Percentiles rank a stretch among this genome's conserved stretches.
Evolutionary conservation across 176 grass and related monocot species (phyloP).

Genomic region (Oryza meridionalis): DNA sequence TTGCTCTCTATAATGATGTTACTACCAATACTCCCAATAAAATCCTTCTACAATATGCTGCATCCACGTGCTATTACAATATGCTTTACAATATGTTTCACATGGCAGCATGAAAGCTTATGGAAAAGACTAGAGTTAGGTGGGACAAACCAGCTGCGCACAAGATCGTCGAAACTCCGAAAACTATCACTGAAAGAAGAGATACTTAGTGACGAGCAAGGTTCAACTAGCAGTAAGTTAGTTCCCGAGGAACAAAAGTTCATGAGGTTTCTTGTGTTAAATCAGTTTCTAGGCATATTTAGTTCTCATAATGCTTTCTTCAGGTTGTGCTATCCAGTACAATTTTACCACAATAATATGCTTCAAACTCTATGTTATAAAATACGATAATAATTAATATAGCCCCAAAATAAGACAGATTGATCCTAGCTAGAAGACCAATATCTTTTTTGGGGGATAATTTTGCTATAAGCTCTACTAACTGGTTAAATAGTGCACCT

Average conservation of each 20-base stretch:
- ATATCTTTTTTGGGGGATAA: too few relatives aligned
- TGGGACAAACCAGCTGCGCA: neutral
- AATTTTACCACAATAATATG: neutral
- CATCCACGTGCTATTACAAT: too few relatives aligned
- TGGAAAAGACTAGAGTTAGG: neutral
- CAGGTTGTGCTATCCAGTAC: neutral
- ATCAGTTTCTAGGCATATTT: neutral
- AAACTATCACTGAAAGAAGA: neutral
- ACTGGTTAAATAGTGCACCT: too few relatives aligned
- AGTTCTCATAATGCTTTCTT: neutral
- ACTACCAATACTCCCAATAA: too few relatives aligned
- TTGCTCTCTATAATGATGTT: too few relatives aligned
- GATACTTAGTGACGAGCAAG: neutral
- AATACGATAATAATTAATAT: too few relatives aligned
- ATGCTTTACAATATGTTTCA: too few relatives aligned
- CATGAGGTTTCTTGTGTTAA: neutral
- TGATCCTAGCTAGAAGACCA: too few relatives aligned
- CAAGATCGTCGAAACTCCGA: neutral
- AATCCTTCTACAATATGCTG: too few relatives aligned
- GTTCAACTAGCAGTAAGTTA: neutral
- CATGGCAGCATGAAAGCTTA: constrained; percentile 25
- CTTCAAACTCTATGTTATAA: too few relatives aligned
- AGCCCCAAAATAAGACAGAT: too few relatives aligned
- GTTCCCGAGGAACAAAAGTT: neutral
- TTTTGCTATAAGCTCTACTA: too few relatives aligned